A percentile compares a stretch with the other conserved stretches of the same genome.
Conservation (phyloP, 2,329 filamentous ascomycete genomes). For the Xylariaceae sp. region DNA sequence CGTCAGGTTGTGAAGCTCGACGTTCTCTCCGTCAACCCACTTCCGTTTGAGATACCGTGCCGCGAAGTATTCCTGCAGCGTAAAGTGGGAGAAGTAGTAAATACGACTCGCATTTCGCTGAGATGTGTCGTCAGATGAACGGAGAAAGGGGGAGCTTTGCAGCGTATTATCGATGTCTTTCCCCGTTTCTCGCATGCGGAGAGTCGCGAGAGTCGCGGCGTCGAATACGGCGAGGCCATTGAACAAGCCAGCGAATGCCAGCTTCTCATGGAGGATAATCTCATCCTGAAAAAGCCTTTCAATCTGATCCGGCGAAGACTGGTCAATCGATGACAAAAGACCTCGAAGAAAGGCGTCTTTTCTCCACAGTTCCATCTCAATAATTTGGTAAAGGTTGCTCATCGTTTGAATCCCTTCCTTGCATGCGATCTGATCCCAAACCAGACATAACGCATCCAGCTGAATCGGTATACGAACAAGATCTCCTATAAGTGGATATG, state of each 20-base stretch:
- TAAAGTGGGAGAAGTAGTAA: conserved; percentile 40
- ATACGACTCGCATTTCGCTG: conserved; percentile 10
- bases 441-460: conserved; percentile 3
- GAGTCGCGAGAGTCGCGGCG: too few relatives aligned
- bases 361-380: neutral
- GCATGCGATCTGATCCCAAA: neutral
- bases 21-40: conserved; percentile 24
- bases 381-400: neutral
- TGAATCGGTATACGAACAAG: conserved; percentile 1
- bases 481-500: neutral
- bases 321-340: neutral
- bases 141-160: conserved; percentile 34
- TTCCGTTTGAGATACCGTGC: conserved; percentile 35
- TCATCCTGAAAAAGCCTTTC: neutral
- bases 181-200: neutral
- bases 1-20: neutral
- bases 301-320: neutral
- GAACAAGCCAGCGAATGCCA: neutral
- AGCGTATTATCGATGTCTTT: neutral
- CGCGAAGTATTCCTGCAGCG: conserved; percentile 41
- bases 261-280: neutral
- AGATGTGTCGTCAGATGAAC: conserved; percentile 27
- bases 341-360: neutral
- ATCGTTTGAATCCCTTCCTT: neutral
- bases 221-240: neutral